These are phyloP conservation scores for Botrytis sinoallii DNA, from an alignment of 2,329 filamentous ascomycete species.

Conservation along the genomic window DNA sequence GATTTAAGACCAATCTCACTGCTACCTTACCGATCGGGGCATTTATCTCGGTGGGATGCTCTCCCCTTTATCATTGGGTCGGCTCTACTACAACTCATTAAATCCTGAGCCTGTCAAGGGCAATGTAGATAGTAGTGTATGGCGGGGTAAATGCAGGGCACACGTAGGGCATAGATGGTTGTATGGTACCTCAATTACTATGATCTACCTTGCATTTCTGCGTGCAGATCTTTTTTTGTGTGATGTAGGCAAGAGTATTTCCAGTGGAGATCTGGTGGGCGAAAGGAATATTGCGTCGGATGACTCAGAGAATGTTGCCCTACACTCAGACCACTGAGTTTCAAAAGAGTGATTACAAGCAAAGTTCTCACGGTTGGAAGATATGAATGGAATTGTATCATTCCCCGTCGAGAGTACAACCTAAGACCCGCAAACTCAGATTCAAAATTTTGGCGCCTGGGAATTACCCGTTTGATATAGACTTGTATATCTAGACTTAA, in stretches of 20 bases:
- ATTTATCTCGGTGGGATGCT: neutral
- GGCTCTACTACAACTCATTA: neutral
- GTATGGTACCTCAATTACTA: neutral
- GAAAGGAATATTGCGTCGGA: neutral
- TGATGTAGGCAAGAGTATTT: neutral
- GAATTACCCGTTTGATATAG: conserved; percentile 31
- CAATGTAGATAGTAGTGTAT: neutral
- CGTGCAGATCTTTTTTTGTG: neutral
- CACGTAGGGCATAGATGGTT: neutral
- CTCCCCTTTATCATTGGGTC: neutral
- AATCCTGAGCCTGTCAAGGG: neutral
- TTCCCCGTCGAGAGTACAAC: too few relatives aligned
- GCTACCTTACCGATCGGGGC: neutral
- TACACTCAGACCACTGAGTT: neutral
- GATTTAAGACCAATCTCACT: neutral
- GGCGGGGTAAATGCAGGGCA: neutral
- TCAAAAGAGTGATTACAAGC: neutral
- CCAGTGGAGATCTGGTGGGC: neutral
- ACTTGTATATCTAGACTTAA: neutral
- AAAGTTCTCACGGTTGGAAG: neutral
- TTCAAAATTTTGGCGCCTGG: too few relatives aligned
- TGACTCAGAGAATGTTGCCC: neutral
- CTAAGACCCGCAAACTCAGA: too few relatives aligned
- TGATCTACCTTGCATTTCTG: neutral
- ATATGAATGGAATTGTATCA: neutral